Evolutionary conservation across 805 yeast species (phyloP).

Genomic region (Saccharomycopsis schoenii): DNA sequence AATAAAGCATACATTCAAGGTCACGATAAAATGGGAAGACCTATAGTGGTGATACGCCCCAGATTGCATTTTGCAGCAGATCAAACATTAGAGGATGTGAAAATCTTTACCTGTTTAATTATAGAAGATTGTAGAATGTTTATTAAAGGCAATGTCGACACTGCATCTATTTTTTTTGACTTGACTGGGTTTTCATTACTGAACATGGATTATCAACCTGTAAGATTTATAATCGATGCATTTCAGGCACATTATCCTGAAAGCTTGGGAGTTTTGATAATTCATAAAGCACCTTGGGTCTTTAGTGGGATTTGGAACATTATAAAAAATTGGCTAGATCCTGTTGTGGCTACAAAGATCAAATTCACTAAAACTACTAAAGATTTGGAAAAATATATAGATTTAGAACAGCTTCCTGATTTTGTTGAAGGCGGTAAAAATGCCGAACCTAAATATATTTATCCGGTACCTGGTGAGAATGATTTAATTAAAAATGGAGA

Average conservation of each 20-base stretch:
- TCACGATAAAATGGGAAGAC: constrained; percentile 60
- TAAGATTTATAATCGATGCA: constrained; percentile 77
- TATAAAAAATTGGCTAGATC: constrained; percentile 90
- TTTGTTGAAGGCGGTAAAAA: constrained; percentile 67
- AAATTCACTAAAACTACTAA: constrained; percentile 62
- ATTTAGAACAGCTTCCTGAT: constrained; percentile 49
- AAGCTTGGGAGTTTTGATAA: constrained; percentile 70
- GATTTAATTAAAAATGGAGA: constrained; percentile 31
- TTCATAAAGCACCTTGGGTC: constrained; percentile 96
- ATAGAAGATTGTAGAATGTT: constrained; percentile 79
- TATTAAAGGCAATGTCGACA: constrained; percentile 65
- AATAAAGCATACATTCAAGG: constrained; percentile 75
- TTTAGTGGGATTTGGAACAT: constrained; percentile 92
- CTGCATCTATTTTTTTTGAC: constrained; percentile 79
- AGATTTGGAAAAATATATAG: constrained; percentile 60
- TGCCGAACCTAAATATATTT: constrained; percentile 45
- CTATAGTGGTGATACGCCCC: constrained; percentile 75
- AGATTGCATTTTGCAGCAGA: constrained; percentile 60
- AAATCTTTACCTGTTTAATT: constrained; percentile 60
- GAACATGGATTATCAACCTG: constrained; percentile 89
- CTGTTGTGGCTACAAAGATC: constrained; percentile 89
- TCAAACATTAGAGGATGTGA: constrained; percentile 61
- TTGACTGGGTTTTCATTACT: constrained; percentile 76
- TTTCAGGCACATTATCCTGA: constrained; percentile 98
- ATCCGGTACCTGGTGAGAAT: constrained; percentile 55